These are phyloP conservation scores for Ogataea nitratoaversa DNA, from an alignment of 805 yeast genomes.

Conservation along the genomic window DNA sequence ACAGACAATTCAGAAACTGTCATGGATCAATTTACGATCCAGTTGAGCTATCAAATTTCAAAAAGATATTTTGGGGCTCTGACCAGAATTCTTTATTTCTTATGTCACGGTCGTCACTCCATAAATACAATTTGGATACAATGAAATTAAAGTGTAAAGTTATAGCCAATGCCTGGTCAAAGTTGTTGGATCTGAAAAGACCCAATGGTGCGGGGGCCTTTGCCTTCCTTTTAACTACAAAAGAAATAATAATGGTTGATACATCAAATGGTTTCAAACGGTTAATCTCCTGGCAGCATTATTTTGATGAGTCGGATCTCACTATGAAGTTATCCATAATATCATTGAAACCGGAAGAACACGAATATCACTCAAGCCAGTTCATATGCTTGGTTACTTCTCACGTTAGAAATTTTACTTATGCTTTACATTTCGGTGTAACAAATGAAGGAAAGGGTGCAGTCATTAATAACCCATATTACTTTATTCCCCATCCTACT, in stretches of 20 bases:
- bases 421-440: constrained; percentile 29
- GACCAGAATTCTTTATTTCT: constrained; percentile 28
- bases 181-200: constrained; percentile 40
- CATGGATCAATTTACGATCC: constrained; percentile 35
- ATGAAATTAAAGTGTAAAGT: constrained; percentile 34
- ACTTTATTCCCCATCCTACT: constrained; percentile 19
- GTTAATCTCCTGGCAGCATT: constrained; percentile 71
- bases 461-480: constrained; percentile 22
- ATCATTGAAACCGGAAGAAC: constrained; percentile 1
- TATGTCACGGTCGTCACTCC: constrained; percentile 42
- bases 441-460: constrained; percentile 15
- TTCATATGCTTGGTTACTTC: constrained; percentile 30
- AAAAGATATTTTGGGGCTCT: constrained; percentile 44
- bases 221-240: constrained; percentile 58
- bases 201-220: constrained; percentile 28
- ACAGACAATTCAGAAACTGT: constrained; percentile 4
- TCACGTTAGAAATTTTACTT: constrained; percentile 21
- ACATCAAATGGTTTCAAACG: constrained; percentile 35
- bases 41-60: constrained; percentile 54
- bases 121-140: constrained; percentile 27
- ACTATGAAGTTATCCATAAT: constrained; percentile 40
- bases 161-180: constrained; percentile 52
- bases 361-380: constrained; percentile 1
- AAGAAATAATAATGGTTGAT: constrained; percentile 55
- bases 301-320: constrained; percentile 49